Evolutionary conservation across 2,329 filamentous ascomycete species (phyloP).

Genomic region (Hypoxylon sp.): DNA sequence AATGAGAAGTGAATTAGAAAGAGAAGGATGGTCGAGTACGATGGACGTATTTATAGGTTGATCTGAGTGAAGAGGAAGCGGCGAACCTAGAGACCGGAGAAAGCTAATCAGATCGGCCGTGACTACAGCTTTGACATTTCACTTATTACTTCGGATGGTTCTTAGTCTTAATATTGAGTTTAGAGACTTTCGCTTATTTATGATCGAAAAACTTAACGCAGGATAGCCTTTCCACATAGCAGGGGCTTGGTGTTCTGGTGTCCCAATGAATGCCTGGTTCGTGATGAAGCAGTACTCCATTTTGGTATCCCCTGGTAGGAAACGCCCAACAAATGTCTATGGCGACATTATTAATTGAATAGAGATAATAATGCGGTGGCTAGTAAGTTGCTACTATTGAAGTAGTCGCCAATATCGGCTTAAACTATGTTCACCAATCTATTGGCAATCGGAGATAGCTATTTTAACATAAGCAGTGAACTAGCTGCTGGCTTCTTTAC

Average conservation of each 20-base stretch:
- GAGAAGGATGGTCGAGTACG: neutral
- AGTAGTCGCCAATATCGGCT: neutral
- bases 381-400: neutral
- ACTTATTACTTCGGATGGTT: too few relatives aligned
- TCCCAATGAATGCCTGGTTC: neutral
- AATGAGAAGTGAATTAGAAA: neutral
- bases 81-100: neutral
- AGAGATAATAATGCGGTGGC: neutral
- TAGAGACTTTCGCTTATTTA: too few relatives aligned
- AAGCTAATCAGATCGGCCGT: too few relatives aligned
- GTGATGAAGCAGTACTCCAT: neutral
- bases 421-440: neutral
- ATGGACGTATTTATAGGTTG: neutral
- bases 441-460: neutral
- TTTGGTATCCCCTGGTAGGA: neutral
- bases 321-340: neutral
- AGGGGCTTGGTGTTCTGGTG: neutral
- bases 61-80: neutral
- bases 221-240: neutral
- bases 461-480: neutral
- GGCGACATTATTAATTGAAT: neutral
- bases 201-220: neutral
- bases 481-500: neutral
- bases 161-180: conserved; percentile 1
- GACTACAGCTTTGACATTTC: neutral